A percentile compares a stretch with the other conserved stretches of the same genome.
Evolutionary conservation across 495 filamentous ascomycete species (phyloP).

Genomic region (Aspergillus baeticus): DNA sequence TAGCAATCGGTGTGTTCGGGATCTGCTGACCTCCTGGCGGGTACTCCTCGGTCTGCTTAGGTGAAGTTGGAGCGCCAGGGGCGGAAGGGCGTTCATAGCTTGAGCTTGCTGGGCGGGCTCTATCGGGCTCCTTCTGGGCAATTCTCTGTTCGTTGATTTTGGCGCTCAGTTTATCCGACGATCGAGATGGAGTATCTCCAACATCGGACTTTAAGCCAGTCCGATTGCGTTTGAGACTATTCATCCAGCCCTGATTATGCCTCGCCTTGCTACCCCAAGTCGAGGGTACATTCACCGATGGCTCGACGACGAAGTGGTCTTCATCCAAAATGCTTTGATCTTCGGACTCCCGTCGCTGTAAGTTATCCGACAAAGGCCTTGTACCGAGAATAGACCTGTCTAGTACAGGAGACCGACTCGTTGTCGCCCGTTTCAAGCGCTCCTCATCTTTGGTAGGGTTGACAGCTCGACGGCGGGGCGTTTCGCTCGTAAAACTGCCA

Average conservation of each 20-base stretch:
- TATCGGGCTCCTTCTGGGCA: conserved; percentile 17
- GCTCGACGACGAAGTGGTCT: conserved; percentile 40
- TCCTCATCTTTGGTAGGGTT: conserved; percentile 46
- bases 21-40: conserved; percentile 38
- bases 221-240: conserved; percentile 29
- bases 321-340: conserved; percentile 12
- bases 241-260: conserved; percentile 54
- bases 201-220: conserved; percentile 14
- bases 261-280: conserved; percentile 59
- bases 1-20: conserved; percentile 53
- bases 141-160: conserved; percentile 1
- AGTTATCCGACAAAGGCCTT: conserved; percentile 44
- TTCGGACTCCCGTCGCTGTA: conserved; percentile 46
- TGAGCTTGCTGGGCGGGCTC: conserved; percentile 23
- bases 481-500: conserved; percentile 29
- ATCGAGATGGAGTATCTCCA: conserved; percentile 13
- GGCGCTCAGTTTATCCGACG: background rate
- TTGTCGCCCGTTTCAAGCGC: conserved; percentile 42
- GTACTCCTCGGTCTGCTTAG: conserved; percentile 25
- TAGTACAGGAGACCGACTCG: conserved; percentile 45
- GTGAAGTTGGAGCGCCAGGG: background rate
- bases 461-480: conserved; percentile 31
- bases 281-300: conserved; percentile 53
- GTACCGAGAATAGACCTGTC: conserved; percentile 39
- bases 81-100: conserved; percentile 16